Base-by-base conservation (phyloP, 1,139 yeast species). In the Taphrina communis region DNA sequence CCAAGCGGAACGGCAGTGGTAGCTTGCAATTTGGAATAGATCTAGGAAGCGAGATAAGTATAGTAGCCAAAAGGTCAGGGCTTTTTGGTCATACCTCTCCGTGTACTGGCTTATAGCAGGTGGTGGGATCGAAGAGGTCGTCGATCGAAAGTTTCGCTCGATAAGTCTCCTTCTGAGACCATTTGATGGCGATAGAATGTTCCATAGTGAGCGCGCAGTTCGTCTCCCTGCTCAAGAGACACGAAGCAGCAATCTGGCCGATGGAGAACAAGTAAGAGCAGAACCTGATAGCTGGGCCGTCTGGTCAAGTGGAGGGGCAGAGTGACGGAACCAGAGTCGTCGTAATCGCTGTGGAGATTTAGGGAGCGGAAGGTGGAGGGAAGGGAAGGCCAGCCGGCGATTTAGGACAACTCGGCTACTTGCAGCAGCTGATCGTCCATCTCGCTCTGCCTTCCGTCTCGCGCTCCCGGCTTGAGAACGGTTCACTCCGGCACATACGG, bases 161-260 rank as follows among this genome's bases (percentile, higher is more conserved):
- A 17, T 21, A 58, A 14, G 62, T 58, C 25, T 42, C 62, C 53
- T 44, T 44, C 25, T 21, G 35, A 19, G 62, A 36, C 62, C 62
- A 58, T 17, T 58, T 58, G 62, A 58, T 17, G 19, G 52, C 39
- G 62, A 58, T 58, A 31, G 3, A 17, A 7, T 42, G 38, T 3
- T 31, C 44, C 62, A 58, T 58, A 9, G n/a, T 17, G 31, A 6
- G 60, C 31, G 50, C 46, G 19, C 41, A 44, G 48, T 14, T 6
- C 31, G 31, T 25, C 55, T 50, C 55, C 55, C 25, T 46, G 11
- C 11, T 17, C 25, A 9, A n/a, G 11, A 21, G 51, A 46, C 25
- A 21, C 17, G 51, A 25, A 4, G 31, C 31, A 25, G 31, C 31
- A 25, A 25, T 25, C 4, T 25, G 31, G 4, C 4, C 31, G 31